phyloP scores from a whole-genome alignment of 1,284 basidiomycete genomes.

The Fomitopsis pinicola region DNA sequence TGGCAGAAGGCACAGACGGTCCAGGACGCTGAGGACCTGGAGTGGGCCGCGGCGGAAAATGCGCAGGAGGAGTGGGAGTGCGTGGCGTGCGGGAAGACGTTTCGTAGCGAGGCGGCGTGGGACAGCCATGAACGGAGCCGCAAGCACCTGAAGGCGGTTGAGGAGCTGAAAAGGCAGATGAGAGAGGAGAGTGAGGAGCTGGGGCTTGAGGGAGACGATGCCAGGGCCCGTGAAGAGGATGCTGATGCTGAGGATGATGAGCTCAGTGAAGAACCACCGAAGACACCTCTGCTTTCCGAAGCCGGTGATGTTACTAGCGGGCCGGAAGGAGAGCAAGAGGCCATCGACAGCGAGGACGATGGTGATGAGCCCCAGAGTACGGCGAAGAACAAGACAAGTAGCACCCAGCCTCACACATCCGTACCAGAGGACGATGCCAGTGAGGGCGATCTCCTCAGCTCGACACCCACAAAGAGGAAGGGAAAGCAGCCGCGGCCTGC shows the following conservation, averaged over 20 bases:
- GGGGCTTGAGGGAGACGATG: constrained; percentile 24
- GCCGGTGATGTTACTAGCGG: constrained; percentile 6
- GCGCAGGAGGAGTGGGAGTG: constrained; percentile 86
- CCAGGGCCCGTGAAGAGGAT: constrained; percentile 16
- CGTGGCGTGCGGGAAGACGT: constrained; percentile 91
- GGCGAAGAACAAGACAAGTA: neutral
- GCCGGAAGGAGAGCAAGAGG: neutral
- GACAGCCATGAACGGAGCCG: constrained; percentile 94
- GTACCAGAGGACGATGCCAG: constrained; percentile 3
- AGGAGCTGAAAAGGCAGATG: constrained; percentile 73
- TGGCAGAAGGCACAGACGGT: constrained; percentile 67
- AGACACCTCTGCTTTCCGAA: constrained; percentile 14
- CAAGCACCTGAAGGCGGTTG: constrained; percentile 90
- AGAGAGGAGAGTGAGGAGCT: constrained; percentile 71
- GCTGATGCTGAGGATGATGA: constrained; percentile 5
- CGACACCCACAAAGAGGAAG: constrained; percentile 11
- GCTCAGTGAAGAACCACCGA: constrained; percentile 9
- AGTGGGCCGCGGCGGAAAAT: constrained; percentile 67
- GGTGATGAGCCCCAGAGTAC: neutral
- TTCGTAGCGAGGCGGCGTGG: constrained; percentile 93
- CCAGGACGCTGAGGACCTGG: constrained; percentile 51
- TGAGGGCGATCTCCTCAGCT: constrained; percentile 6
- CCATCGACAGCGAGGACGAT: neutral
- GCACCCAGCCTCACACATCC: neutral
- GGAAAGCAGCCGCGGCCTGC: constrained; percentile 16